Base-by-base conservation (phyloP, 2,329 filamentous ascomycete species). In the Aureobasidium sp. region DNA sequence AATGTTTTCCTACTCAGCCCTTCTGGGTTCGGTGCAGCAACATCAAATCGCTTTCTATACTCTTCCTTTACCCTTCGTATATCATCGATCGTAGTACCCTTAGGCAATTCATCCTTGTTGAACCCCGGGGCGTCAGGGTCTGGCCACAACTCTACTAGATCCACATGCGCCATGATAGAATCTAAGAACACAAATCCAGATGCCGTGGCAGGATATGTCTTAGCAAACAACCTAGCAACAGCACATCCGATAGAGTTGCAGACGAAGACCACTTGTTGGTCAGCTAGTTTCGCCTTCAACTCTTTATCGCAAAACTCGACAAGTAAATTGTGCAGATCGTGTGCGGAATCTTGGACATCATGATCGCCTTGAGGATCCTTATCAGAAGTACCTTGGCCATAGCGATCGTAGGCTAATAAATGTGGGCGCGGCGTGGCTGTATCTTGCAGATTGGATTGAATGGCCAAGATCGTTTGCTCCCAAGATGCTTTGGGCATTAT, bases 171-270 rank as follows among this genome's bases (percentile, higher is more conserved):
- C 69, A 86, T 79, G 65, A 83, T 80, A 39, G 79, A 82, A 68
- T 86, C 83, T 1, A 86, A 78, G 9, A 85, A 76, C 1, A 85
- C 67, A 27, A 74, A 27, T 48, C 68, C 26, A 10, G 64, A 55
- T 3, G 59, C 39, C 1, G 27, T 57, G 17, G 39, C 9, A 9
- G 50, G 63, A n/a, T 63, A 26, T 0, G 7, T 15, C 1, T 55
- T 15, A 6, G 51, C 60, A n/a, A 39, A 64, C 1, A 66, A 5
- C 74, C 68, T 1, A 2, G 90, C 88, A 64, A 91, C 86, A 0
- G 90, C 90, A 1, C 90, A 90, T 27, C 91, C 91, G 61, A 91
- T 77, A 70, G 92, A 96, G 20, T 61, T 64, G n/a, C 59, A 51
- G 2, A 63, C 61, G 2, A 64, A 34, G 3, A 64, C n/a, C 17